Evolutionary conservation across 2,329 filamentous ascomycete species (phyloP).

Genomic region (Ophiostoma novo-ulmi): DNA sequence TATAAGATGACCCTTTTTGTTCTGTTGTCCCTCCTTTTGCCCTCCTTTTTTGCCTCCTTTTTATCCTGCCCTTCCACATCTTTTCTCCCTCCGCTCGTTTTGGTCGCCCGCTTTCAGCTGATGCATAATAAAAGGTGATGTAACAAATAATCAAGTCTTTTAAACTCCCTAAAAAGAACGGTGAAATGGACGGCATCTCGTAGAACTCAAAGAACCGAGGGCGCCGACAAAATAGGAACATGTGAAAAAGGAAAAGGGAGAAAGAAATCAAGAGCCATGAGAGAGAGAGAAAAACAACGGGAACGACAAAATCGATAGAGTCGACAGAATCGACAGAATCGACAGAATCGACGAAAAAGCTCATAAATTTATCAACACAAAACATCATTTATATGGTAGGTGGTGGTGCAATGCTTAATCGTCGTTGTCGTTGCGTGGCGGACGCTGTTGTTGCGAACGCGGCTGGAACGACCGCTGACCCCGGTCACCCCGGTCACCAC

Average conservation of each 20-base stretch:
- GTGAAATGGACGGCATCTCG: background rate
- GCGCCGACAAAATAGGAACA: background rate
- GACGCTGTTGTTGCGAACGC: constrained; percentile 33
- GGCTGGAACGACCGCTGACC: constrained; percentile 22
- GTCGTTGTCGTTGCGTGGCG: constrained; percentile 51
- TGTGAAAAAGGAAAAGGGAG: background rate
- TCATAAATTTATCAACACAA: constrained; percentile 1
- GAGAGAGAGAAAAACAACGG: background rate
- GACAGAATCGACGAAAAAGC: constrained; percentile 9
- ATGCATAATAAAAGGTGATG: background rate
- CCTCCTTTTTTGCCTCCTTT: background rate
- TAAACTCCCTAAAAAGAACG: background rate
- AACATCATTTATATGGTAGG: background rate
- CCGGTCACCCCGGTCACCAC: constrained; percentile 15
- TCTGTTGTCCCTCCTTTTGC: constrained; percentile 3
- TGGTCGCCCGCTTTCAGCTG: background rate
- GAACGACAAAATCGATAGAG: no score
- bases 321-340: background rate
- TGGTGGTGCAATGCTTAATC: constrained; percentile 33
- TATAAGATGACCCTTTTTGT: constrained; percentile 7
- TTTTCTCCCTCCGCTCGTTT: background rate
- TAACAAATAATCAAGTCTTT: background rate
- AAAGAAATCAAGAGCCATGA: background rate
- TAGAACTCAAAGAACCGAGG: no score
- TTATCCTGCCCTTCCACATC: background rate